These are phyloP conservation scores for Dictyostelium capitatum DNA, from an alignment of 78 protist species.

Conservation along the genomic window DNA sequence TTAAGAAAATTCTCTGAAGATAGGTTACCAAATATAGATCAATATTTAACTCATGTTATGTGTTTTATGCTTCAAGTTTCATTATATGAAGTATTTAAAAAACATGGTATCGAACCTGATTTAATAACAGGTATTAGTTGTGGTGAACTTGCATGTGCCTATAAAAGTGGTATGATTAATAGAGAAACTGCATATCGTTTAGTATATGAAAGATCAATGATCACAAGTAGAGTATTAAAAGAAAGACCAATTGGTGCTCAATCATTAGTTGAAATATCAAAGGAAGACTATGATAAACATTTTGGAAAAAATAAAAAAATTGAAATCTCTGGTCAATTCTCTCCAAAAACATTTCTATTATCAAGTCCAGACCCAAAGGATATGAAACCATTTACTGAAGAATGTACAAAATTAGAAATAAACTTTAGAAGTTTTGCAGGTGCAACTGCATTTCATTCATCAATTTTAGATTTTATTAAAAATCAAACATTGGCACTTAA, in stretches of 20 bases:
- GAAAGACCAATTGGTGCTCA: constrained; percentile 11
- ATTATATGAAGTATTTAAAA: background rate
- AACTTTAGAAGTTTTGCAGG: too few relatives aligned
- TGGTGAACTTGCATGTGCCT: constrained; percentile 53
- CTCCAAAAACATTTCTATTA: background rate
- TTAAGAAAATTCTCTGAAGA: background rate
- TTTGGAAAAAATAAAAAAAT: background rate
- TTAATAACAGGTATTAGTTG: background rate
- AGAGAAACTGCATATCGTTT: background rate
- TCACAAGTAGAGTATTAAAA: background rate
- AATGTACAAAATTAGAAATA: too few relatives aligned
- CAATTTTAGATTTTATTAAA: too few relatives aligned
- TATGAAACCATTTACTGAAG: too few relatives aligned
- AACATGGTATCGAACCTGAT: too few relatives aligned
- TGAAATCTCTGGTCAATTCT: constrained; percentile 21
- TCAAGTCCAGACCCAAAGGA: background rate
- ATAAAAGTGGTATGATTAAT: background rate
- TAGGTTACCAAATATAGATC: background rate
- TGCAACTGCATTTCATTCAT: too few relatives aligned
- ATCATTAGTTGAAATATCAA: background rate
- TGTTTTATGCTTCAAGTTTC: constrained; percentile 14
- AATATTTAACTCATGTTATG: background rate
- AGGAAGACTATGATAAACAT: background rate
- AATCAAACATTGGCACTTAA: too few relatives aligned
- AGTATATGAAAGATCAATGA: background rate